Base-by-base conservation (phyloP, 352 stramenopile genomes). In the Phytophthora sp. region DNA sequence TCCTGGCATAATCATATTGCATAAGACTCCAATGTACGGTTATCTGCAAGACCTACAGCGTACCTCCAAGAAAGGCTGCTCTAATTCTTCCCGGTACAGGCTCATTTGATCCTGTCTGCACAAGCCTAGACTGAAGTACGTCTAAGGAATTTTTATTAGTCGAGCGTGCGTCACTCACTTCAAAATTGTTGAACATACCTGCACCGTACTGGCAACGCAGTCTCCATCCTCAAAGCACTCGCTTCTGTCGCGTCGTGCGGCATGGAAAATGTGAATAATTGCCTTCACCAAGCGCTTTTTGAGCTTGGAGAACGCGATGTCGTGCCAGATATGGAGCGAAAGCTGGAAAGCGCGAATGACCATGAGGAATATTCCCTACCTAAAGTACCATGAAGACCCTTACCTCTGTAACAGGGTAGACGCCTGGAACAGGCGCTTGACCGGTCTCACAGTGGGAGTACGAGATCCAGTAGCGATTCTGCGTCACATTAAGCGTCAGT, bases 391-490 rank as follows among this genome's bases (percentile, higher is more conserved):
- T 37, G 28, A 6, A 1, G 13, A 10, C 10, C 45, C 60, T 24
- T 73, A 94, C 87, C 72, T 95, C 85, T 12, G 86, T 87, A 21
- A 95, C 70, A 5, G 87, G 78, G 62, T 92, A 95, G 30, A 95
- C 87, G 17, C 87, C 87, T 26, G 83, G 84, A 53, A 95, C 84
- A 41, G 87, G 87, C 6, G 87, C 87, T 51, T 94, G 83, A 3
- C 87, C 87, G 20, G 82, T 94, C 58, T 92, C 82, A 27, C 83
- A 95, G 37, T 95, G 87, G 5, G 87, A 92, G 60, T 93, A 95
- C 31, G 77, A 83, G 62, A 95, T 94, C 87, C 87, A 95, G 54
- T 94, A 95, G 20, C 87, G 85, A 45, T 95, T 93, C 80, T 89
- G 34, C 13, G 58, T 5, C 32, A 51, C 15, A 48, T 39, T 21